phyloP scores from a whole-genome alignment of 805 yeast species.

The Wickerhamomyces bovis region DNA sequence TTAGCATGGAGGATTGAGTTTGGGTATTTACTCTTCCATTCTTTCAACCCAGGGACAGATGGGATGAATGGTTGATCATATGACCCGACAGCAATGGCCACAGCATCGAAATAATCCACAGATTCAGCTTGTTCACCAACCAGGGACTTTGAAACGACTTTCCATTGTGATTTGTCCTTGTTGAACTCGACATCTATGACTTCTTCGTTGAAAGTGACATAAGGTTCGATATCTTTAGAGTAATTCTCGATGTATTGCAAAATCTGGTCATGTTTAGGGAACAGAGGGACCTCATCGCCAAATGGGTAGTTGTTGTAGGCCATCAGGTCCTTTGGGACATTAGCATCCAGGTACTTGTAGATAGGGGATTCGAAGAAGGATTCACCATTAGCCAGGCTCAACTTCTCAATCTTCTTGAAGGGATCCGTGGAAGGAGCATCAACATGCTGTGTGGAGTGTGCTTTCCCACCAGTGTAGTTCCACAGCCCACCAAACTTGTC shows the following conservation, averaged over 20 bases:
- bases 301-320: conserved; percentile 51
- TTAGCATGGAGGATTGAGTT: conserved; percentile 52
- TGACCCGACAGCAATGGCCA: conserved; percentile 60
- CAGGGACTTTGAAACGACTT: conserved; percentile 32
- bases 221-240: conserved; percentile 34
- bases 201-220: conserved; percentile 40
- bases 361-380: conserved; percentile 47
- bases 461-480: conserved; percentile 39
- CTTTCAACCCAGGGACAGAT: conserved; percentile 43
- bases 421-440: conserved; percentile 29
- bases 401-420: conserved; percentile 12
- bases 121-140: conserved; percentile 10
- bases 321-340: conserved; percentile 62
- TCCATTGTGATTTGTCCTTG: conserved; percentile 33
- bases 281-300: conserved; percentile 39
- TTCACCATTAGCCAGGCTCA: conserved; percentile 17
- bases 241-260: conserved; percentile 54
- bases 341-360: conserved; percentile 64
- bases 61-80: conserved; percentile 60
- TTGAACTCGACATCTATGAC: conserved; percentile 35
- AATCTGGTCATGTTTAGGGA: conserved; percentile 59
- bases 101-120: conserved; percentile 46
- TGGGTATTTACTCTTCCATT: conserved; percentile 40
- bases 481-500: conserved; percentile 72
- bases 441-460: conserved; percentile 1